Conservation (phyloP, 805 yeast species). For the Pichia cephalocereana region DNA sequence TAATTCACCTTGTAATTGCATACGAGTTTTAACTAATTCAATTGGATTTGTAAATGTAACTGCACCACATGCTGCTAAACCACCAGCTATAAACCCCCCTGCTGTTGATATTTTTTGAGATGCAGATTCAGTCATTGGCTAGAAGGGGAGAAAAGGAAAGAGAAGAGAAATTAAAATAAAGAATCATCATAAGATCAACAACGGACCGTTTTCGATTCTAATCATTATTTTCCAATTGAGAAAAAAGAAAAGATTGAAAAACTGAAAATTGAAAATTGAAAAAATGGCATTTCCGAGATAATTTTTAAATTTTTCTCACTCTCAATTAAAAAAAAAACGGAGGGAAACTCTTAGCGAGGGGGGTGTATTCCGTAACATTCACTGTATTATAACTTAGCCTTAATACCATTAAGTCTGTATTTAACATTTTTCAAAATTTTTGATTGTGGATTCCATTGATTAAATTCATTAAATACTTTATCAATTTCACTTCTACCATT, state of each 20-base stretch:
- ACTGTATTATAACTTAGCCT: conserved; percentile 20
- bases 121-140: conserved; percentile 21
- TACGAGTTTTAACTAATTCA: conserved; percentile 87
- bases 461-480: conserved; percentile 60
- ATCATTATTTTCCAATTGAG: background rate
- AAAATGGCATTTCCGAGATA: too few relatives aligned
- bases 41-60: conserved; percentile 96
- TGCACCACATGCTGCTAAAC: conserved; percentile 94
- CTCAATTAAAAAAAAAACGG: too few relatives aligned
- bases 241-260: background rate
- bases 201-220: too few relatives aligned
- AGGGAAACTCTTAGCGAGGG: background rate
- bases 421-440: conserved; percentile 77
- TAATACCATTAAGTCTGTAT: conserved; percentile 35
- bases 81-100: conserved; percentile 88
- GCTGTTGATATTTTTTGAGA: conserved; percentile 53
- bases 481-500: conserved; percentile 49
- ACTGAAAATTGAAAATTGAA: too few relatives aligned
- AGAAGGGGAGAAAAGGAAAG: background rate
- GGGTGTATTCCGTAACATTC: too few relatives aligned
- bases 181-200: too few relatives aligned
- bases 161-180: too few relatives aligned
- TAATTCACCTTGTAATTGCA: conserved; percentile 95
- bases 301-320: too few relatives aligned
- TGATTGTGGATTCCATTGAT: conserved; percentile 79